These are phyloP conservation scores for Diutina mesorugosa DNA, from an alignment of 1,139 yeast species.

Conservation along the genomic window DNA sequence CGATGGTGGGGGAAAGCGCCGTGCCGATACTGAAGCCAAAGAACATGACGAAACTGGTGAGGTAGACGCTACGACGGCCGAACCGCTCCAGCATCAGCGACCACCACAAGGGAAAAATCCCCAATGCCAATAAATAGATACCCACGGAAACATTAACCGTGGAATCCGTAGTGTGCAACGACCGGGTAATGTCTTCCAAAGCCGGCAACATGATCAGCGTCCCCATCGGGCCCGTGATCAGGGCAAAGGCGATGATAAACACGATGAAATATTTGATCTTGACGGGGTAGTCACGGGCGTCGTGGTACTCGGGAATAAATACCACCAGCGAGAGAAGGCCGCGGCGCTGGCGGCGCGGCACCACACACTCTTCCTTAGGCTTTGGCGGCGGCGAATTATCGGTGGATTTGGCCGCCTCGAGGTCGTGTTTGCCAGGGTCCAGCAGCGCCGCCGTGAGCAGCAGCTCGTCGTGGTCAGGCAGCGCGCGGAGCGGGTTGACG, in stretches of 20 bases:
- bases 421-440: not conserved
- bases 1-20: conserved; percentile 50
- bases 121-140: conserved; percentile 58
- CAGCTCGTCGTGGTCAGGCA: not conserved
- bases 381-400: not conserved
- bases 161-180: conserved; percentile 42
- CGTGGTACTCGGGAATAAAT: conserved; percentile 58
- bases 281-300: conserved; percentile 52
- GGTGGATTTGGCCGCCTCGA: not conserved
- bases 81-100: conserved; percentile 61
- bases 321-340: conserved; percentile 44
- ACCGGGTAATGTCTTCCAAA: conserved; percentile 41
- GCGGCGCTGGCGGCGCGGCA: conserved; percentile 12
- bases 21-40: conserved; percentile 62
- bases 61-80: conserved; percentile 66
- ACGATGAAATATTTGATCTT: conserved; percentile 42
- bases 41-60: conserved; percentile 52
- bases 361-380: not conserved
- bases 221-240: conserved; percentile 86
- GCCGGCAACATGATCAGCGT: conserved; percentile 78
- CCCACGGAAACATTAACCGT: conserved; percentile 74
- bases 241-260: conserved; percentile 56
- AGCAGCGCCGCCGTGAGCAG: not conserved
- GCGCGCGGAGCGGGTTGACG: not conserved
- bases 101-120: conserved; percentile 87